Evolutionary conservation across 2,329 filamentous ascomycete genomes (phyloP), one percentile per base, ranked within the genome.

Genomic region (Apiospora saccharicola): DNA sequence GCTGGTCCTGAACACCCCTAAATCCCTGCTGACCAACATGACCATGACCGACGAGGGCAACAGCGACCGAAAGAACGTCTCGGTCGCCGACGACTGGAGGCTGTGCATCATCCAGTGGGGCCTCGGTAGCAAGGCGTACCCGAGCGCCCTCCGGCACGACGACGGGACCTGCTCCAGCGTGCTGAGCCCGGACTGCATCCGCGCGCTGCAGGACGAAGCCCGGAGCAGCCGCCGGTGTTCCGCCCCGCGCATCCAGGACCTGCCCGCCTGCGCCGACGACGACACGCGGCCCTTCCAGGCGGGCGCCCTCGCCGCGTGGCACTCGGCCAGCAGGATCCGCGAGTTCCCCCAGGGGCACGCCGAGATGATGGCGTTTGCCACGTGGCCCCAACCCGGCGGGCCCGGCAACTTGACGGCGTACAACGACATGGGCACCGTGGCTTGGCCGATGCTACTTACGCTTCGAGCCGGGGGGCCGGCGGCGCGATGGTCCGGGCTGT

Each of bases 131-230:
- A 13, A 26, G 26, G 41, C 41, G 12, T 68, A 68, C 13, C 67
- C 67, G 2, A 3, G n/a, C n/a, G 26, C 24, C 7, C n/a, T 68
- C 6, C 67, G 67, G 16, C 3, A 4, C 30, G 67, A 68, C n/a
- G 44, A 68, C n/a, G 67, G 67, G 4, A 34, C 41, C n/a, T 68
- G 67, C 67, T 46, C 41, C 41, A 68, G 67, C 41, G n/a, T 68
- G n/a, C 67, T 68, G 41, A 68, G 67, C 26, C 67, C 41, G 41
- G 67, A 19, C 8, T 68, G 67, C 67, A 30, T 30, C 67, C 41
- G 67, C 13, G 67, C 8, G 0, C 3, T 68, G 12, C n/a, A 46
- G n/a, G n/a, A n/a, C n/a, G n/a, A n/a, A n/a, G n/a, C n/a, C n/a
- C n/a, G n/a, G n/a, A n/a, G n/a, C n/a, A n/a, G n/a, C n/a, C n/a